Evolutionary conservation across 495 filamentous ascomycete genomes (phyloP).

Genomic region (Penicillium parvum): DNA sequence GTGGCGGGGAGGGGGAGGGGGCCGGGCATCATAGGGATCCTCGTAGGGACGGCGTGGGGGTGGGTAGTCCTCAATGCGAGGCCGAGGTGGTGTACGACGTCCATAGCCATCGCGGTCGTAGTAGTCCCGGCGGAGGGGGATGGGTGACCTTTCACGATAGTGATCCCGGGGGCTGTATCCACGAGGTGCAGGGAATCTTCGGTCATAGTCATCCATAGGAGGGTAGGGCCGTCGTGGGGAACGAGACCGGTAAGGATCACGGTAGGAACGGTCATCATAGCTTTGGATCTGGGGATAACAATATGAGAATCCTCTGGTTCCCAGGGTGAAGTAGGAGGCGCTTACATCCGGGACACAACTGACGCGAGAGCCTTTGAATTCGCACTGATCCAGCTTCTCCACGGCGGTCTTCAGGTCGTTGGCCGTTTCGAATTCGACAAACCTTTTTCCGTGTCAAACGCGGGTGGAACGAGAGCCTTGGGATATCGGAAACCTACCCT

Average conservation of each 20-base stretch:
- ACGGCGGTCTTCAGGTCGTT: conserved; percentile 85
- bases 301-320: conserved; percentile 19
- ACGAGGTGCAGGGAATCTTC: conserved; percentile 69
- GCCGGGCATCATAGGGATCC: conserved; percentile 46
- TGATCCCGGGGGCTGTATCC: conserved; percentile 79
- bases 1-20: conserved; percentile 41
- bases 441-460: conserved; percentile 54
- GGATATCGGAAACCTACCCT: conserved; percentile 61
- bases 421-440: conserved; percentile 95
- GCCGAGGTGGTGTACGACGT: conserved; percentile 64
- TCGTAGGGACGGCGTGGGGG: conserved; percentile 51
- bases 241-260: conserved; percentile 70
- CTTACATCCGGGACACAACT: conserved; percentile 82
- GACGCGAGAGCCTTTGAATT: conserved; percentile 85
- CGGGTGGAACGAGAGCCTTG: conserved; percentile 5
- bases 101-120: conserved; percentile 72
- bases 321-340: conserved; percentile 15
- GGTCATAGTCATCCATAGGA: conserved; percentile 68
- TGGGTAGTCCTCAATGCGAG: conserved; percentile 71
- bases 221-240: conserved; percentile 67
- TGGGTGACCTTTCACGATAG: conserved; percentile 78
- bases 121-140: conserved; percentile 75
- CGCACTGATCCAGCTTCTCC: conserved; percentile 83
- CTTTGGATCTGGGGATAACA: conserved; percentile 49
- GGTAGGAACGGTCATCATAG: conserved; percentile 61